These are phyloP conservation scores for Chytriomyces hyalinus DNA, from an alignment of 192 early-diverging fungal species.

Conservation along the genomic window DNA sequence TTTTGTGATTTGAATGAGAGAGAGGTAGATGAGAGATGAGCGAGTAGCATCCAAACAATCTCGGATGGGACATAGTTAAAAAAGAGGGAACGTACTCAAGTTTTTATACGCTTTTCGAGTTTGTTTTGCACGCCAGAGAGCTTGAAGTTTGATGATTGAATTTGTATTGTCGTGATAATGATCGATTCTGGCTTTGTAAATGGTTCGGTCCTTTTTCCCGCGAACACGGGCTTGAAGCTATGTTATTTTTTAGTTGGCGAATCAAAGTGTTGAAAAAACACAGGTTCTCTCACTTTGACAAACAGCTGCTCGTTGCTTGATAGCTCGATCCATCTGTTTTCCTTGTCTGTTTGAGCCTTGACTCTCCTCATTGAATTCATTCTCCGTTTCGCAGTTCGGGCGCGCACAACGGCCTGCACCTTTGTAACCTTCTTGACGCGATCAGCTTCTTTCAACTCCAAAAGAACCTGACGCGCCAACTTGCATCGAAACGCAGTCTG, in stretches of 20 bases:
- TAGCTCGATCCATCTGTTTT: conserved; percentile 37
- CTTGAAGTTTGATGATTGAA: conserved; percentile 81
- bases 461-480: conserved; percentile 18
- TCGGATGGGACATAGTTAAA: too few relatives aligned
- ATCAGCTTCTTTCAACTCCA: conserved; percentile 48
- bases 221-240: conserved; percentile 70
- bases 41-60: too few relatives aligned
- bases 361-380: background rate
- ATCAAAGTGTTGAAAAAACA: conserved; percentile 27
- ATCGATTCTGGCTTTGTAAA: conserved; percentile 60
- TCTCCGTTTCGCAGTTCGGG: conserved; percentile 1
- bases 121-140: conserved; percentile 55
- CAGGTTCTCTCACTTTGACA: conserved; percentile 47
- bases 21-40: too few relatives aligned
- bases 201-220: conserved; percentile 67
- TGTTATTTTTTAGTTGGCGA: background rate
- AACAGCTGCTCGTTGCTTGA: conserved; percentile 48
- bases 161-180: conserved; percentile 70
- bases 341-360: conserved; percentile 11
- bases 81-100: conserved; percentile 43
- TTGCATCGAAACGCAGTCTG: conserved; percentile 22
- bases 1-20: too few relatives aligned
- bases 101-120: conserved; percentile 49
- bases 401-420: conserved; percentile 42
- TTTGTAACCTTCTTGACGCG: conserved; percentile 34